Percentiles rank a stretch among this genome's conserved stretches.
Conservation (phyloP, 805 yeast species). For the Zygotorulaspora florentina region DNA sequence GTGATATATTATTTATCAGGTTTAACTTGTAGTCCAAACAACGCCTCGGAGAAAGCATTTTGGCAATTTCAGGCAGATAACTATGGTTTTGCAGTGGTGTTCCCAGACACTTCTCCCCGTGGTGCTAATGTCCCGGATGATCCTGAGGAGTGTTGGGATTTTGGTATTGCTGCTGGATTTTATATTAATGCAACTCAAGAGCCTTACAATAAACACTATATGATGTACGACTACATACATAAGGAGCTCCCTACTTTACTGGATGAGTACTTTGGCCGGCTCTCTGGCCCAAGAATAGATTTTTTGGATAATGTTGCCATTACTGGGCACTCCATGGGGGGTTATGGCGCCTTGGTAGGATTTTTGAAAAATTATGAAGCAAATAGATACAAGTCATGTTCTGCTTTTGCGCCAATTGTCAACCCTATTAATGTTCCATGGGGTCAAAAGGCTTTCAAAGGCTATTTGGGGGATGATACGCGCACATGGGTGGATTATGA, state of each 20-base stretch:
- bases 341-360: constrained; percentile 82
- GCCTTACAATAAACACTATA: constrained; percentile 69
- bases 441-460: constrained; percentile 82
- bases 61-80: constrained; percentile 76
- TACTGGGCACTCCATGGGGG: constrained; percentile 99
- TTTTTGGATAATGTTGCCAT: constrained; percentile 57
- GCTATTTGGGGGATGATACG: constrained; percentile 62
- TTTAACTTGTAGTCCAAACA: constrained; percentile 87
- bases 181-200: constrained; percentile 77
- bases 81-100: constrained; percentile 81
- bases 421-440: constrained; percentile 77
- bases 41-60: constrained; percentile 90
- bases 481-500: constrained; percentile 68
- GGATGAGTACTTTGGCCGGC: constrained; percentile 33
- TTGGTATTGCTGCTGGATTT: constrained; percentile 95
- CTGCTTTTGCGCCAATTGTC: constrained; percentile 87
- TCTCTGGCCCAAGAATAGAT: constrained; percentile 48
- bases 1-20: constrained; percentile 81
- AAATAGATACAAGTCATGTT: constrained; percentile 59
- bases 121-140: constrained; percentile 80
- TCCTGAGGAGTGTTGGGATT: constrained; percentile 59
- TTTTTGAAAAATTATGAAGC: constrained; percentile 62
- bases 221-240: constrained; percentile 81
- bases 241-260: constrained; percentile 62
- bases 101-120: constrained; percentile 96